These are phyloP conservation scores for Suillus cothurnatus DNA, from an alignment of 768 basidiomycete species.

Conservation along the genomic window DNA sequence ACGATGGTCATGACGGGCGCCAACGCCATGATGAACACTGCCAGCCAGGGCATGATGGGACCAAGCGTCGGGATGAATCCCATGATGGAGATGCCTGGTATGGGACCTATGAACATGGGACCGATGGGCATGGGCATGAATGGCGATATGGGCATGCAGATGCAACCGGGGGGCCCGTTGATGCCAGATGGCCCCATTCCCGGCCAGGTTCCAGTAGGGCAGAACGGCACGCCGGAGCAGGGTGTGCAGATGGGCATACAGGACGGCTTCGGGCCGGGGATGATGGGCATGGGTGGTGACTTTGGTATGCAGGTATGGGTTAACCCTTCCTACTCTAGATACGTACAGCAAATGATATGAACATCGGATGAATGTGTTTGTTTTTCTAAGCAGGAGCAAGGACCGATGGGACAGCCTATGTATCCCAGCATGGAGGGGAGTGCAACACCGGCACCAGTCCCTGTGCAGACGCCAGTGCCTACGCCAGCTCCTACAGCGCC, in stretches of 20 bases:
- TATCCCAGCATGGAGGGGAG: slow-evolving; percentile 64
- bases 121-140: slow-evolving; percentile 60
- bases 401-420: slow-evolving; percentile 66
- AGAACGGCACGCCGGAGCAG: slow-evolving; percentile 41
- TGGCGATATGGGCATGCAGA: slow-evolving; percentile 63
- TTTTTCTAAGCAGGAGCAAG: slow-evolving; percentile 52
- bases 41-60: slow-evolving; percentile 53
- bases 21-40: slow-evolving; percentile 71
- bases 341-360: slow-evolving; percentile 41
- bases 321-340: slow-evolving; percentile 29
- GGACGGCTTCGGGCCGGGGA: slow-evolving; percentile 47
- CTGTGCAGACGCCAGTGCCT: slow-evolving; percentile 37
- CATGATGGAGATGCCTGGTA: slow-evolving; percentile 81
- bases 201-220: slow-evolving; percentile 35
- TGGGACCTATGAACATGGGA: slow-evolving; percentile 57
- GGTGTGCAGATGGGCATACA: slow-evolving; percentile 43
- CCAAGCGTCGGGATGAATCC: slow-evolving; percentile 52
- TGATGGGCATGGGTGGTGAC: slow-evolving; percentile 72
- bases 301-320: slow-evolving; percentile 73
- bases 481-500: slow-evolving; percentile 32
- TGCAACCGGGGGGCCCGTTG: slow-evolving; percentile 50
- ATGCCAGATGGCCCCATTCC: slow-evolving; percentile 52
- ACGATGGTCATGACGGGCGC: slow-evolving; percentile 88
- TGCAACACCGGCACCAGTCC: slow-evolving; percentile 48
- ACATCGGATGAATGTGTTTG: slow-evolving; percentile 25